A percentile compares a stretch with the other conserved stretches of the same genome.
phyloP scores from a whole-genome alignment of 805 yeast species.

The Saturnispora gosingensis region DNA sequence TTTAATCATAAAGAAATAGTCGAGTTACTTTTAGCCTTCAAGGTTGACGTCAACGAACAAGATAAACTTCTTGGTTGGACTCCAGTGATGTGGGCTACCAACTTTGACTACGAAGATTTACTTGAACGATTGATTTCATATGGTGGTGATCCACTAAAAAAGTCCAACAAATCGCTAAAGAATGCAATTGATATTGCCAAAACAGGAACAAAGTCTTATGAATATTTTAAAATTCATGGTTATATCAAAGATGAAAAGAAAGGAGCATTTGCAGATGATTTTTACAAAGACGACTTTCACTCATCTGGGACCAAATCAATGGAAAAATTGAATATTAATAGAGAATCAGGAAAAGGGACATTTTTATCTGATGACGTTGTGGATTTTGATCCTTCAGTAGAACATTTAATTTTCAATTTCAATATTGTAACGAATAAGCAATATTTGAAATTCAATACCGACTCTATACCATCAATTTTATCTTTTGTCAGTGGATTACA shows the following conservation, averaged over 20 bases:
- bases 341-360: slow-evolving; percentile 12
- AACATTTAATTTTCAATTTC: slow-evolving; percentile 42
- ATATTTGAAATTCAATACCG: slow-evolving; percentile 52
- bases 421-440: slow-evolving; percentile 46
- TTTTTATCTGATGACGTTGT: slow-evolving; percentile 27
- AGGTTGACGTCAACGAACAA: slow-evolving; percentile 39
- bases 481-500: slow-evolving; percentile 40
- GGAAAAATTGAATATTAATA: not conserved
- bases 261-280: slow-evolving; percentile 1
- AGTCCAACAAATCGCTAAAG: slow-evolving; percentile 28
- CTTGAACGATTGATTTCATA: slow-evolving; percentile 48
- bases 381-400: slow-evolving; percentile 27
- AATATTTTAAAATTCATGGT: slow-evolving; percentile 48
- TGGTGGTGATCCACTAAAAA: slow-evolving; percentile 53
- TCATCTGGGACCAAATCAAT: slow-evolving; percentile 13
- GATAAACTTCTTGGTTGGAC: slow-evolving; percentile 49
- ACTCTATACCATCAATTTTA: slow-evolving; percentile 40
- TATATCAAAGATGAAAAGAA: slow-evolving; percentile 21
- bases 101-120: slow-evolving; percentile 46
- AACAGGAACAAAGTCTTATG: slow-evolving; percentile 48
- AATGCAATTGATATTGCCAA: slow-evolving; percentile 50
- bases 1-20: slow-evolving; percentile 40
- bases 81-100: slow-evolving; percentile 83
- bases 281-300: slow-evolving; percentile 6
- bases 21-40: slow-evolving; percentile 36